Conservation (phyloP, 2,329 filamentous ascomycete genomes). For the Hymenoscyphus linearis region DNA sequence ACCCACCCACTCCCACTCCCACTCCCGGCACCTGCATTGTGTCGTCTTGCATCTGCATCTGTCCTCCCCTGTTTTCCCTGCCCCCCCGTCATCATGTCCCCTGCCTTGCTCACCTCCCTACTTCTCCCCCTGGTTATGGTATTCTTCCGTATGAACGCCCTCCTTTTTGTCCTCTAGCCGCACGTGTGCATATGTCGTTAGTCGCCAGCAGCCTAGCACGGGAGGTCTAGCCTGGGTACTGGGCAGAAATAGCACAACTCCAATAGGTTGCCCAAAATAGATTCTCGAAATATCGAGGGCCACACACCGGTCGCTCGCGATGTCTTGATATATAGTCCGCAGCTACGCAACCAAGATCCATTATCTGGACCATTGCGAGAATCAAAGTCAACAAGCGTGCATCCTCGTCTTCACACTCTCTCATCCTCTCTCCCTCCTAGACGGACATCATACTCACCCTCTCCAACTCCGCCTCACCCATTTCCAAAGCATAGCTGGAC, state of each 20-base stretch:
- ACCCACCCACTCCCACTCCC: slow-evolving; percentile 12
- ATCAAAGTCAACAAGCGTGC: slow-evolving; percentile 26
- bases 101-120: slow-evolving; percentile 7
- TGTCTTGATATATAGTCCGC: slow-evolving; percentile 28
- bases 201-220: slow-evolving; percentile 21
- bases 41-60: slow-evolving; percentile 9
- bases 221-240: slow-evolving; percentile 16
- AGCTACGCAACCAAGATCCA: slow-evolving; percentile 20
- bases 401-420: slow-evolving; percentile 19
- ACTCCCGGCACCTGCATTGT: slow-evolving; percentile 7
- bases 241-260: slow-evolving; percentile 35
- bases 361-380: slow-evolving; percentile 19
- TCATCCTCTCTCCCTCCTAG: slow-evolving; percentile 8
- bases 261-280: slow-evolving; percentile 38
- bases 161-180: slow-evolving; percentile 17
- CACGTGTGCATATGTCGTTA: slow-evolving; percentile 28
- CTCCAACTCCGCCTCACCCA: slow-evolving; percentile 30
- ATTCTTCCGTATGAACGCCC: slow-evolving; percentile 8
- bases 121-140: slow-evolving; percentile 3
- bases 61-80: slow-evolving; percentile 7
- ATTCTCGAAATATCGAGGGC: slow-evolving; percentile 34
- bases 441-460: slow-evolving; percentile 13
- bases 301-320: slow-evolving; percentile 9
- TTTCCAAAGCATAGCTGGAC: slow-evolving; percentile 29
- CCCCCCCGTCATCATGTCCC: slow-evolving; percentile 5